A percentile compares a stretch with the other conserved stretches of the same genome.
These are phyloP conservation scores for Erysimum pusillum DNA, from an alignment of 441 rosid genomes.

Conservation along the genomic window DNA sequence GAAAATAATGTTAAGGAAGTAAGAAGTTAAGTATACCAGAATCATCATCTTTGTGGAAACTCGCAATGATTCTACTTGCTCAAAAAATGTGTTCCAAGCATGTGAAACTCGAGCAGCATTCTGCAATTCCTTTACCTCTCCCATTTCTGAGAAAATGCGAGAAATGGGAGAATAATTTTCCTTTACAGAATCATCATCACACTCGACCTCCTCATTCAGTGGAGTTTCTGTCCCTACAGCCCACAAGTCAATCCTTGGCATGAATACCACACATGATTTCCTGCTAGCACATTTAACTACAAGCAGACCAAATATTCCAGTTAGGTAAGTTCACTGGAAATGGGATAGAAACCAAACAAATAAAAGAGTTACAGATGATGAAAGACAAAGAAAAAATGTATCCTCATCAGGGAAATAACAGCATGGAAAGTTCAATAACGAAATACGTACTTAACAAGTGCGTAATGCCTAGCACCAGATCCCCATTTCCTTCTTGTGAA, in stretches of 20 bases:
- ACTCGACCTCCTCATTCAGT: conserved; percentile 48
- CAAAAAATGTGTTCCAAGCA: conserved; percentile 87
- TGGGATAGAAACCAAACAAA: conserved; percentile 29
- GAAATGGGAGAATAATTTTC: conserved; percentile 48
- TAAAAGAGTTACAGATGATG: background rate
- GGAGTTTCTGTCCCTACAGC: conserved; percentile 67
- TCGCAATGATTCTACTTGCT: conserved; percentile 85
- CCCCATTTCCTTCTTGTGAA: conserved; percentile 95
- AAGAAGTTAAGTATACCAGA: conserved; percentile 65
- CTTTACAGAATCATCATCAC: conserved; percentile 42
- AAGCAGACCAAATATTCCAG: conserved; percentile 48
- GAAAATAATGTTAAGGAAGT: conserved; percentile 28
- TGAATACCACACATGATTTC: conserved; percentile 72
- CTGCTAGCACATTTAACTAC: conserved; percentile 90
- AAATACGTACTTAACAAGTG: conserved; percentile 78
- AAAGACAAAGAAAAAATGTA: conserved; percentile 10
- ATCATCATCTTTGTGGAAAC: conserved; percentile 84
- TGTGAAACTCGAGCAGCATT: conserved; percentile 57
- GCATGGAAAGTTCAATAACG: background rate
- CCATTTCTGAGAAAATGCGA: conserved; percentile 42
- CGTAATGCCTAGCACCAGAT: conserved; percentile 84
- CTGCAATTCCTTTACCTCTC: conserved; percentile 47
- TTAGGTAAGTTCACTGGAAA: conserved; percentile 28
- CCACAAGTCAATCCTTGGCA: conserved; percentile 98
- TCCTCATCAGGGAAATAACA: conserved; percentile 26